Percentiles rank a stretch among this genome's conserved stretches.
phyloP scores from a whole-genome alignment of 371 early-diverging fungal species.

The Phascolomyces articulosus region DNA sequence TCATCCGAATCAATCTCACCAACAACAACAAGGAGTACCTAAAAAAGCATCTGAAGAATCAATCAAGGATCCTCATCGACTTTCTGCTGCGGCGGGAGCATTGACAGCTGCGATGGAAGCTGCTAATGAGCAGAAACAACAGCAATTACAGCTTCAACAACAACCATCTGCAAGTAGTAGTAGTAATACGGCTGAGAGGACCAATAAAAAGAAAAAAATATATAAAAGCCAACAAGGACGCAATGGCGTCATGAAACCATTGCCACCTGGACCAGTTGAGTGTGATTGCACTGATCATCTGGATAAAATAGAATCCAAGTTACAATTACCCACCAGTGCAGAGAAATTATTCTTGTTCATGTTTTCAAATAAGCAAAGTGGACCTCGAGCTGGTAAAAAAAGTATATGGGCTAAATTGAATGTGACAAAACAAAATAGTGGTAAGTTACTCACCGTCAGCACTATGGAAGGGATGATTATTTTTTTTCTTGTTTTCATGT shows the following conservation, averaged over 20 bases:
- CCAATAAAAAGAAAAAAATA: not conserved
- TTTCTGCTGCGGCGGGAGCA: constrained; percentile 39
- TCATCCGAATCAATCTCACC: not conserved
- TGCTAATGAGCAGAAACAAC: constrained; percentile 3
- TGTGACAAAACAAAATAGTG: constrained; percentile 35
- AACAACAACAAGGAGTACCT: not conserved
- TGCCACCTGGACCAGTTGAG: constrained; percentile 47
- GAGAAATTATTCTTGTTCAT: constrained; percentile 58
- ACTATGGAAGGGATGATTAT: not conserved
- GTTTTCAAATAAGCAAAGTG: constrained; percentile 46
- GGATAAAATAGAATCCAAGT: constrained; percentile 60
- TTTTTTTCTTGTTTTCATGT: not conserved
- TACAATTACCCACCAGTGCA: constrained; percentile 51
- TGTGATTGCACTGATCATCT: constrained; percentile 72
- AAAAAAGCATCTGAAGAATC: not conserved
- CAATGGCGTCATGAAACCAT: not conserved
- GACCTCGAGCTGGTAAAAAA: constrained; percentile 10
- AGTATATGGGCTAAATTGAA: constrained; percentile 53
- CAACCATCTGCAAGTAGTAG: not conserved
- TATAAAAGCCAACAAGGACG: not conserved
- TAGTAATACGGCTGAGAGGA: not conserved
- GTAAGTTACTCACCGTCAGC: too few species aligned
- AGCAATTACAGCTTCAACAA: not conserved
- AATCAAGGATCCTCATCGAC: not conserved
- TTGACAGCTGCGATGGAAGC: constrained; percentile 37